Base-by-base conservation (phyloP, 2,329 filamentous ascomycete species). In the Stemphylium lycopersici region DNA sequence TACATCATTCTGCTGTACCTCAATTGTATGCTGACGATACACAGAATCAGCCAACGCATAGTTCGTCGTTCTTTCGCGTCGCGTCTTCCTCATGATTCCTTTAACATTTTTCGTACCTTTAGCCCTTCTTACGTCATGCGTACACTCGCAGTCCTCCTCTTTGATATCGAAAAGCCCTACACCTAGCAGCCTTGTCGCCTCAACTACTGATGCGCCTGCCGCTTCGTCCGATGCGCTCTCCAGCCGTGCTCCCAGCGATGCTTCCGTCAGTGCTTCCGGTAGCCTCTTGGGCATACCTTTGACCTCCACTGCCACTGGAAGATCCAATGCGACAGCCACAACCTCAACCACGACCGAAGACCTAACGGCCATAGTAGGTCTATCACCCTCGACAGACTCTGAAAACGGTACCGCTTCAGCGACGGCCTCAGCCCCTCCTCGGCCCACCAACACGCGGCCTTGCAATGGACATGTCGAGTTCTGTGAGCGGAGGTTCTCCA, bases 401-500 rank as follows among this genome's bases (percentile, higher is more conserved):
- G 43, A 33, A 8, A 58, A 58, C 16, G 53, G 48, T 16, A 59
- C 61, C 2, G 46, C 15, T 32, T 56, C 59, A 44, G 24, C 56
- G 6, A 59, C 51, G 18, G 54, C 60, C 2, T 51, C 59, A 8
- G 31, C 43, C 41, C 52, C 29, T 11, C 45, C 63, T 32, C 61
- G 48, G 15, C 58, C 62, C 6, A 57, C 63, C 10, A 73, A 74
- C 32, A 69, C 61, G 2, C 69, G 64, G 39, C 62, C 66, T 16
- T 76, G 73, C 59, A 76, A 76, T 48, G 68, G 66, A n/a, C 53
- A 73, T 46, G 48, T 59, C n/a, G 73, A 76, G 29, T 69, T 73
- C 33, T 76, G 72, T 55, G 47, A 56, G 16, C 60, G 71, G 10
- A 66, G 59, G n/a, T 69, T 73, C 49, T 71, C 68, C 22, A 74